phyloP scores from a whole-genome alignment of 371 early-diverging fungal species.

The Massospora cicadina region DNA sequence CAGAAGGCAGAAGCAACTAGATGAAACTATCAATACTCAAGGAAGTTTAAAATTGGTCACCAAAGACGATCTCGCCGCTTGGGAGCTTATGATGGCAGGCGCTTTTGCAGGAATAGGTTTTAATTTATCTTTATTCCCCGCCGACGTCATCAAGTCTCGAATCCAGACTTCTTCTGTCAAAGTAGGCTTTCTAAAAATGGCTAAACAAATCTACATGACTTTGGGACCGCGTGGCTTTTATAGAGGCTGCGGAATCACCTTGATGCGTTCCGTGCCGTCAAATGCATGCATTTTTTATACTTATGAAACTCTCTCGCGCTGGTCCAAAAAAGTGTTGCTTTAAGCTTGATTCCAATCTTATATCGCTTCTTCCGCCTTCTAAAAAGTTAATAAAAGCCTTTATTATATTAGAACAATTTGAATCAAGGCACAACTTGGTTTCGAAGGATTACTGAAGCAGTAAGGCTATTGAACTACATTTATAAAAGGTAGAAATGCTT shows the following conservation, averaged over 20 bases:
- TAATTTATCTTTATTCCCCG: constrained; percentile 78
- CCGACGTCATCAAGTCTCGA: constrained; percentile 85
- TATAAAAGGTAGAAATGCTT: too few relatives aligned
- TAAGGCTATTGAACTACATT: too few relatives aligned
- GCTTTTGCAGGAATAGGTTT: constrained; percentile 85
- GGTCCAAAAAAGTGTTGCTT: too few relatives aligned
- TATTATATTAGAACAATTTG: too few relatives aligned
- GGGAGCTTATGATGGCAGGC: constrained; percentile 64
- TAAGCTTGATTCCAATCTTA: too few relatives aligned
- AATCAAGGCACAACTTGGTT: too few relatives aligned
- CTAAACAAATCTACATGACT: constrained; percentile 42
- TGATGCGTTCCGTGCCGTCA: constrained; percentile 74
- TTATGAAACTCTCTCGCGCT: background rate
- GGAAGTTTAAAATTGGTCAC: constrained; percentile 11
- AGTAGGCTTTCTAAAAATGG: constrained; percentile 32
- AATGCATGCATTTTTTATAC: constrained; percentile 69
- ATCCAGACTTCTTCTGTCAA: constrained; percentile 50
- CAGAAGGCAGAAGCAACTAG: constrained; percentile 20
- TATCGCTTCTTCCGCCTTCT: too few relatives aligned
- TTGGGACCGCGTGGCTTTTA: constrained; percentile 79
- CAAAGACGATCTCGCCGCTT: background rate
- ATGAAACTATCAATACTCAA: background rate
- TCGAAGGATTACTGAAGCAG: too few relatives aligned
- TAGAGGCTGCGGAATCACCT: constrained; percentile 83
- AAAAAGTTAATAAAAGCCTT: too few relatives aligned